Conservation (phyloP, 2,329 filamentous ascomycete species). For the Phyllosticta citriasiana region DNA sequence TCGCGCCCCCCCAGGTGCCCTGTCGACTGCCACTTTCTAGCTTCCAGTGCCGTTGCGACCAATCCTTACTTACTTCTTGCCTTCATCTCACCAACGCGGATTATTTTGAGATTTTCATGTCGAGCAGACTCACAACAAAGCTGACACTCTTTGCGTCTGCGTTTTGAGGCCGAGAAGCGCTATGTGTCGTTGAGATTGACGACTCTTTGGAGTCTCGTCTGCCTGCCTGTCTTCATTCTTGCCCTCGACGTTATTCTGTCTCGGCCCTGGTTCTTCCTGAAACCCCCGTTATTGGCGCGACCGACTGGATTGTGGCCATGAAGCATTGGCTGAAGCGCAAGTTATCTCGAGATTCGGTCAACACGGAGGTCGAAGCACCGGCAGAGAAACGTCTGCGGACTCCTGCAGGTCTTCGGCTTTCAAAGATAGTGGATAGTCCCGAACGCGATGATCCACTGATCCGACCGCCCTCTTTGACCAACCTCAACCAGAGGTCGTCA, state of each 20-base stretch:
- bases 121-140: no score
- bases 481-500: slow-evolving; percentile 15
- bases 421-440: slow-evolving; percentile 29
- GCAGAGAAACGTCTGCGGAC: slow-evolving; percentile 32
- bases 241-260: neutral
- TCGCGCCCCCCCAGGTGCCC: neutral
- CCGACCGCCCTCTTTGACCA: slow-evolving; percentile 8
- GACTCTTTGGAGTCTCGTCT: neutral
- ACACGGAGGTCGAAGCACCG: neutral
- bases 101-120: neutral
- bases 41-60: neutral
- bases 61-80: neutral
- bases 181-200: neutral
- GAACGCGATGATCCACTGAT: neutral
- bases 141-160: neutral
- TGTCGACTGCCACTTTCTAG: neutral
- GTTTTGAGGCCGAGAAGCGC: neutral
- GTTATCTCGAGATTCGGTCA: neutral
- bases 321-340: neutral
- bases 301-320: neutral
- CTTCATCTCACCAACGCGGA: neutral
- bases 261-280: neutral
- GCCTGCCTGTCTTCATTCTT: neutral
- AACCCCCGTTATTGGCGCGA: neutral
- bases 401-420: slow-evolving; percentile 32